Base-by-base conservation (phyloP, 2,329 filamentous ascomycete genomes). In the Cryphonectria japonica region DNA sequence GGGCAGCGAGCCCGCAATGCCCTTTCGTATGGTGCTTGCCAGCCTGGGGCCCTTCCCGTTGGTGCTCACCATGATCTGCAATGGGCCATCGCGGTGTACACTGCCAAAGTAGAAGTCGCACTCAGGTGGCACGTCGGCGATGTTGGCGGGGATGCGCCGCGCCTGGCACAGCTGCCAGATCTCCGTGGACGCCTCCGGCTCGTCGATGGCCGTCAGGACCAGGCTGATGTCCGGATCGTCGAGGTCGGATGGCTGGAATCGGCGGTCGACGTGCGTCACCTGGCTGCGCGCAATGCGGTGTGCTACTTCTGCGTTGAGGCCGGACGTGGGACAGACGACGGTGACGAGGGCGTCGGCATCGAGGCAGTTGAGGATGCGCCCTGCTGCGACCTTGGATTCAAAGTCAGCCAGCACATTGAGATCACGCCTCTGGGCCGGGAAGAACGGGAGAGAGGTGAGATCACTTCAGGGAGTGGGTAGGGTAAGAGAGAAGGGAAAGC, bases 101-200 rank as follows among this genome's bases (percentile, higher is more conserved):
- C 93, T 96, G 73, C 96, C 96, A 83, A 99, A 99, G 85, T 98
- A 99, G 79, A 99, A 99, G 79, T 99, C 96, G 82, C 96, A 99
- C 81, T 99, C 96, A 0, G 94, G 88, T 0, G 96, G 96, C 3
- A 99, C 96, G 79, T 99, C 96, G 75, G 96, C 96, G 75, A 99
- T 97, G 81, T 99, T 99, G 70, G 94, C 95, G 7, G 94, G 90
- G 74, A 98, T 93, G 72, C 90, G 90, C 72, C 86, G 88, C 79
- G 94, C 88, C 81, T 97, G 95, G 87, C 95, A 98, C 34, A 97
- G 87, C 79, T 95, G 95, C 93, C 94, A 99, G 79, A 99, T 94
- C 74, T 89, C 86, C 0, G 93, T 92, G 0, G 94, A 98, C n/a
- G 94, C 95, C 64, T 90, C 92, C 0, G 96, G 93, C 79, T 98